Base-by-base conservation (phyloP, 2,329 filamentous ascomycete species). In the Fusarium oxysporum region DNA sequence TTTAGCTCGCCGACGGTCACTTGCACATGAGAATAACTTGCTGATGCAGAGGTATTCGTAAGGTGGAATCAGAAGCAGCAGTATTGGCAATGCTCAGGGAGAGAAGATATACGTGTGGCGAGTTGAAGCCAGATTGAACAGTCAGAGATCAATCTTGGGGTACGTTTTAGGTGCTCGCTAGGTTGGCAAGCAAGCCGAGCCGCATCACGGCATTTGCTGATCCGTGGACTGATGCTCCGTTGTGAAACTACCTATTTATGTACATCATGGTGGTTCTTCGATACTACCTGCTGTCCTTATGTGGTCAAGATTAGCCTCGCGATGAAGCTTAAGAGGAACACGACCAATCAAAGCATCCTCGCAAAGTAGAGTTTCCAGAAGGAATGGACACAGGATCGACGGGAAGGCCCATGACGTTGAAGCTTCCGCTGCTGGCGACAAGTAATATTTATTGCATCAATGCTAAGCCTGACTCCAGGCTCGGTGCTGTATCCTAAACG, bases 321-420 rank as follows among this genome's bases (percentile, higher is more conserved):
- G 23, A 44, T 14, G 21, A 50, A 33, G 65, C 47, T 60, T 33
- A 28, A 55, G 47, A 65, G 28, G 17, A 25, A 45, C 53, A 41
- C 23, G 16, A 19, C 63, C 56, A 51, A 62, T 51, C 43, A 50
- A 62, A 16, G 19, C 25, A 59, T 43, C 17, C 16, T 45, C 32
- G 38, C 28, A 21, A 37, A 69, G 45, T 33, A 57, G 47, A 56
- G 41, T 72, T 72, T 54, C 37, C 38, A 66, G 38, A 73, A 55
- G 43, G 38, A 61, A 54, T 21, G 41, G 50, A 44, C 44, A 50
- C 23, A 28, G 32, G 48, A 60, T 68, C 50, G 68, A 59, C 50
- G 48, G 60, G 13, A 32, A 45, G 60, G 60, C 47, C 45, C 44
- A 70, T 72, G 65, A 66, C 70, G 60, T 66, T 62, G 19, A 47